These are phyloP conservation scores for Neopestalotiopsis clavispora DNA, from an alignment of 2,329 filamentous ascomycete genomes.

Conservation along the genomic window DNA sequence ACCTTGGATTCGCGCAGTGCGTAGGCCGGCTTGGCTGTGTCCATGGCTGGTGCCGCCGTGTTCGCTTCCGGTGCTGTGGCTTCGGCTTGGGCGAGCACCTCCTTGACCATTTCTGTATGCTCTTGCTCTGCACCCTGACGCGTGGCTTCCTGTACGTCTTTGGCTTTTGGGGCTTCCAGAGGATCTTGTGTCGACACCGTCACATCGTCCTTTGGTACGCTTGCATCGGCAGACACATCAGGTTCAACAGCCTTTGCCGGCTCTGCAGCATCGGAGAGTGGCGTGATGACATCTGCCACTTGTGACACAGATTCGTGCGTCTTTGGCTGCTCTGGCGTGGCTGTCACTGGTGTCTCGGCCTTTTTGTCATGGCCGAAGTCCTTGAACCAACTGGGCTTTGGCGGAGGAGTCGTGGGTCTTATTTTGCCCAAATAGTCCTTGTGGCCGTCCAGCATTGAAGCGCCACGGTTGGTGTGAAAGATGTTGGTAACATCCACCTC, in stretches of 20 bases:
- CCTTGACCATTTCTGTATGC: conserved; percentile 28
- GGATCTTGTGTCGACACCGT: neutral
- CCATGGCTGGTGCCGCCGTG: conserved; percentile 21
- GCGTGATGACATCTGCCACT: neutral
- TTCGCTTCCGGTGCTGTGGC: conserved; percentile 13
- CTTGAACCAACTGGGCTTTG: conserved; percentile 38
- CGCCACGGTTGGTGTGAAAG: conserved; percentile 52
- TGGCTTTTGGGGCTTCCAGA: neutral
- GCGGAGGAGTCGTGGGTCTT: conserved; percentile 24
- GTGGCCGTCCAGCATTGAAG: conserved; percentile 45
- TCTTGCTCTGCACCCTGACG: conserved; percentile 26
- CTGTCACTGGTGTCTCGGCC: neutral
- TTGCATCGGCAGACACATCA: neutral
- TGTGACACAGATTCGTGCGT: neutral
- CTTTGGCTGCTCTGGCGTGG: neutral
- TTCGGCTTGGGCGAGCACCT: conserved; percentile 30
- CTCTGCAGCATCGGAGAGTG: neutral
- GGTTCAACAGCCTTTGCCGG: neutral
- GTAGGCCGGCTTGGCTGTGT: conserved; percentile 49
- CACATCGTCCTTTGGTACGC: neutral
- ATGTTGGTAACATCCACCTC: conserved; percentile 49
- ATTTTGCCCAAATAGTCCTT: conserved; percentile 26
- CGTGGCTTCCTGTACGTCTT: neutral
- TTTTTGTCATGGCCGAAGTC: conserved; percentile 36
- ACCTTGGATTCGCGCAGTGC: conserved; percentile 87